Conservation (phyloP, 805 yeast genomes). For the Saccharomycopsis fodiens region DNA sequence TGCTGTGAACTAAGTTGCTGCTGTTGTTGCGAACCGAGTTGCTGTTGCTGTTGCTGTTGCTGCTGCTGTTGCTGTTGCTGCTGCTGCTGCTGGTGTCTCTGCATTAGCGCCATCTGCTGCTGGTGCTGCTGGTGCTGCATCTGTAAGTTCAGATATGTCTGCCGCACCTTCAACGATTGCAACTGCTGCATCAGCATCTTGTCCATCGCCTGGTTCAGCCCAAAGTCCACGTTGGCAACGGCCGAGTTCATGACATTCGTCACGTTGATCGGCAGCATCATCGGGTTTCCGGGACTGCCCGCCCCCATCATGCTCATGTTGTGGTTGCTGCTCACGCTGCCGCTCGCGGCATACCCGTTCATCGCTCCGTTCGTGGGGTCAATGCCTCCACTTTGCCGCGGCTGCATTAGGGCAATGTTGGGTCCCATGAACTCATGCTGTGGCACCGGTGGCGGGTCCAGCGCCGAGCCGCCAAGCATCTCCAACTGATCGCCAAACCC, state of each 20-base stretch:
- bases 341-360: neutral
- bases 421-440: neutral
- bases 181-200: slow-evolving; percentile 10
- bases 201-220: neutral
- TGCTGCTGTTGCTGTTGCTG: slow-evolving; percentile 1
- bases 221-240: slow-evolving; percentile 14
- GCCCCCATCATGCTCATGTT: neutral
- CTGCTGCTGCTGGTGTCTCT: slow-evolving; percentile 22
- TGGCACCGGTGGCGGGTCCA: neutral
- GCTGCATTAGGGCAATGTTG: neutral
- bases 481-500: neutral
- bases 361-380: neutral
- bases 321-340: neutral
- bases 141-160: slow-evolving; percentile 11
- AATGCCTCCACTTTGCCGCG: neutral
- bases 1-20: neutral
- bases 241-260: slow-evolving; percentile 19
- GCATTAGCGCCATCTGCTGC: slow-evolving; percentile 7
- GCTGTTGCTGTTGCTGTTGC: neutral
- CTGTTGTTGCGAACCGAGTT: neutral
- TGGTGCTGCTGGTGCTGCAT: slow-evolving; percentile 16
- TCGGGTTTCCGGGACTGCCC: neutral
- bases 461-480: neutral
- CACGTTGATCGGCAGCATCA: neutral
- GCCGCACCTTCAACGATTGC: slow-evolving; percentile 14